Base-by-base conservation (phyloP, 108 stramenopile species). In the Pseudonitzschia delicatissima region DNA sequence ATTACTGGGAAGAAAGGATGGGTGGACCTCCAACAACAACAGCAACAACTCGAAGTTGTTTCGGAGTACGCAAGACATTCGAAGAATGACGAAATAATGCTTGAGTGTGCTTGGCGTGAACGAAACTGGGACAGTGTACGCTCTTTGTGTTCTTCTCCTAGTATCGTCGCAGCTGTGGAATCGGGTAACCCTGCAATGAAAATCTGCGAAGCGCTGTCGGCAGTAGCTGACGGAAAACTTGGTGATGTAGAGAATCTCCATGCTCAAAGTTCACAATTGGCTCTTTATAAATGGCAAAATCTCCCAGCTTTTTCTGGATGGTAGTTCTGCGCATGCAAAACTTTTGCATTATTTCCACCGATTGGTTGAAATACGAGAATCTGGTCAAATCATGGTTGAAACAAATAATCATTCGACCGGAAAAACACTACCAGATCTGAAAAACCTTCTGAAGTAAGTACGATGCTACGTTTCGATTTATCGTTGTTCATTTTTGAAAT, bases 311-410 rank as follows among this genome's bases (percentile, higher is more conserved):
- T 95, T 64, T 67, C 78, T 36, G 67, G 82, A 27, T 94, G n/a
- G 90, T 32, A 84, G 90, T 39, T 57, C 67, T 48, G 76, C 83
- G 5, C 97, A 97, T 75, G 72, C 81, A 36, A 53, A 63, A 26
- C 72, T 97, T 1, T 72, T 96, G 17, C 93, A 94, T 52, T 80
- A 85, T 49, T 97, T 95, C 69, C 95, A 97, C 58, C 77, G 86
- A 45, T 83, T 96, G 4, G 92, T 96, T 45, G 98, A 98, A 76
- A 82, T 97, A 39, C 60, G 96, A 58, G 98, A 98, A 59, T 88
- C 91, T 33, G 90, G 94, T n/a, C 94, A 96, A 64, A 88, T 98
- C 27, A 92, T 97, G 90, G 83, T 88, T 7, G 96, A 96, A 62
- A 84, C 92, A 45, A 77, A 68, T 20, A 83, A 83, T 18, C 90